These are phyloP conservation scores for Penicillium herquei DNA, from an alignment of 495 filamentous ascomycete species.

Conservation along the genomic window DNA sequence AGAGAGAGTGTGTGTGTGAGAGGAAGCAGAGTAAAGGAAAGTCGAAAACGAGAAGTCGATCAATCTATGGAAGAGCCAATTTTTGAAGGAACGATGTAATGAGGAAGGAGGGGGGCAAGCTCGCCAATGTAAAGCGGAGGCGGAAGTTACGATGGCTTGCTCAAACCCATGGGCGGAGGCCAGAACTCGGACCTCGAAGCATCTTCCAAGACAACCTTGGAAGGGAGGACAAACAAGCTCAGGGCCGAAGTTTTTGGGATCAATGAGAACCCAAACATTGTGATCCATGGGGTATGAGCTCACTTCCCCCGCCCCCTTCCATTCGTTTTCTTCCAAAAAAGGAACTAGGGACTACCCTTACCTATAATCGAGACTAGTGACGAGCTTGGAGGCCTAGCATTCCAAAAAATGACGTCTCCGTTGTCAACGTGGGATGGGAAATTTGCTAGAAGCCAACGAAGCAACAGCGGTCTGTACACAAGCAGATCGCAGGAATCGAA, in stretches of 20 bases:
- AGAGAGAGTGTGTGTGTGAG: no score
- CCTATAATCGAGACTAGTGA: slow-evolving; percentile 28
- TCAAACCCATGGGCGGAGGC: neutral
- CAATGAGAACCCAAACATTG: slow-evolving; percentile 3
- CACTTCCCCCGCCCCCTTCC: no score
- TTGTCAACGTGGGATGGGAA: slow-evolving; percentile 24
- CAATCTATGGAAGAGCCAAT: slow-evolving; percentile 9
- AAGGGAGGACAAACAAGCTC: neutral
- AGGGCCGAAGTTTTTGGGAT: neutral
- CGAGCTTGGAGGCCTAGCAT: slow-evolving; percentile 23
- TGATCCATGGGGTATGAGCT: neutral
- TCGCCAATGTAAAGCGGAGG: neutral
- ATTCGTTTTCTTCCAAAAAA: neutral
- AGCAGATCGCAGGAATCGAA: slow-evolving; percentile 8
- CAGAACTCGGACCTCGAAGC: neutral
- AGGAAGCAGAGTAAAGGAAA: slow-evolving; percentile 1
- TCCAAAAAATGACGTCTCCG: slow-evolving; percentile 30
- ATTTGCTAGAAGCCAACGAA: slow-evolving; percentile 18
- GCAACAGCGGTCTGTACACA: slow-evolving; percentile 8
- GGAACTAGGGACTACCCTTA: slow-evolving; percentile 16
- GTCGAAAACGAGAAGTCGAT: slow-evolving; percentile 1
- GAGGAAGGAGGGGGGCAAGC: slow-evolving; percentile 4
- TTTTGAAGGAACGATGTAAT: slow-evolving; percentile 1
- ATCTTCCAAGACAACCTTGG: neutral
- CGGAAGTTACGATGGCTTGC: slow-evolving; percentile 9